Conservation (phyloP, 23 red algal genomes). For the Pyropia yezoensis region DNA sequence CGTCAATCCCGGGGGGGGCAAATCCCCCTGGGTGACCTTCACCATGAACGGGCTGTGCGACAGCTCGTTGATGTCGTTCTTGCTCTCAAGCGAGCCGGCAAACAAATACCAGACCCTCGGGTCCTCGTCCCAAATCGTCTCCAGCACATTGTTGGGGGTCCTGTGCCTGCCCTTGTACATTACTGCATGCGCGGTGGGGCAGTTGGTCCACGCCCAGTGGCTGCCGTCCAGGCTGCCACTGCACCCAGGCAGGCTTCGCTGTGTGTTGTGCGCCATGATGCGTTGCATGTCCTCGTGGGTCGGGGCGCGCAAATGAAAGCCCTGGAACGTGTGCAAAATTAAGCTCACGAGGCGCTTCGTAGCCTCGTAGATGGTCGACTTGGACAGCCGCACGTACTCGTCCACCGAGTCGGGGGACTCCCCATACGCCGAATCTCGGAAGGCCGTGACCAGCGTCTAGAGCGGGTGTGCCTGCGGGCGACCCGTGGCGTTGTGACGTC, state of each 20-base stretch:
- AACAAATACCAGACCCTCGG: conserved; percentile 22
- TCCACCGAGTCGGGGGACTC: too few relatives aligned
- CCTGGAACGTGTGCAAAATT: too few relatives aligned
- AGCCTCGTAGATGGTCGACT: too few relatives aligned
- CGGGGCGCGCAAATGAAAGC: conserved; percentile 1
- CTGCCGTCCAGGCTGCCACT: conserved; percentile 21
- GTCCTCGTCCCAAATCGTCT: conserved; percentile 17
- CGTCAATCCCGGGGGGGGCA: not conserved
- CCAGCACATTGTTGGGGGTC: conserved; percentile 16
- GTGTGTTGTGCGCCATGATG: conserved; percentile 3
- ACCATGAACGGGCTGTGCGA: conserved; percentile 2
- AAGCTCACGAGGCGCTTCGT: too few relatives aligned
- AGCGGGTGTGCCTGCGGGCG: too few relatives aligned
- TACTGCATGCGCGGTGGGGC: conserved; percentile 7
- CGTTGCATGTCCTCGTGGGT: conserved; percentile 5
- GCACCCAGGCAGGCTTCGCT: conserved; percentile 13
- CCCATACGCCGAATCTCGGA: too few relatives aligned
- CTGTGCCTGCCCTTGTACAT: conserved; percentile 25
- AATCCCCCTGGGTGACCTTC: conserved; percentile 2
- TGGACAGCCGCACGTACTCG: too few relatives aligned
- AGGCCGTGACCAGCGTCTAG: too few relatives aligned
- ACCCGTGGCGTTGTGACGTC: too few relatives aligned
- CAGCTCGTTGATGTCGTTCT: conserved; percentile 8
- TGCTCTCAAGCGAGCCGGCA: conserved; percentile 6
- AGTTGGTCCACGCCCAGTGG: too few relatives aligned